A percentile compares a stretch with the other conserved stretches of the same genome.
Evolutionary conservation across 805 yeast species (phyloP).

Genomic region (Cyberlindnera xishuangbannaensis): DNA sequence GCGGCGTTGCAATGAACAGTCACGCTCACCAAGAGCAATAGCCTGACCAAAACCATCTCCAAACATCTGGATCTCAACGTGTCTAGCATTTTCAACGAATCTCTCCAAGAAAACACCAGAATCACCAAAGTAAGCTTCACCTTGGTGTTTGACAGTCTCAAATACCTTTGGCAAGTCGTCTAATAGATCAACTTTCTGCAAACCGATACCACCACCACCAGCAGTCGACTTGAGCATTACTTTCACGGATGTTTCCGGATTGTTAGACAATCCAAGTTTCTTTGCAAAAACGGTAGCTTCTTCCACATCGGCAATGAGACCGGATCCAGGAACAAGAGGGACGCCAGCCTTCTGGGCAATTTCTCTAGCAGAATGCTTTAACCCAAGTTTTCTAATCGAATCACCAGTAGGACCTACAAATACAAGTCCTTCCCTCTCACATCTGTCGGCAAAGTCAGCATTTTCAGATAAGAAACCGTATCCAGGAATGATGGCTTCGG

Average conservation of each 20-base stretch:
- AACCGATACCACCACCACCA: constrained; percentile 99
- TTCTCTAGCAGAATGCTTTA: constrained; percentile 95
- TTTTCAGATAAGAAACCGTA: constrained; percentile 95
- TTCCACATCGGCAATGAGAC: constrained; percentile 59
- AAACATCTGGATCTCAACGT: constrained; percentile 92
- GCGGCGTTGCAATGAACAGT: constrained; percentile 95
- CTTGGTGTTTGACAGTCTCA: constrained; percentile 90
- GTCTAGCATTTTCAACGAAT: constrained; percentile 92
- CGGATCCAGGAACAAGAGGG: constrained; percentile 97
- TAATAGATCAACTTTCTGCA: constrained; percentile 84
- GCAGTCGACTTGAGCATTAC: constrained; percentile 97
- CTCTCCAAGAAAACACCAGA: constrained; percentile 93
- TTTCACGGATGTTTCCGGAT: constrained; percentile 53
- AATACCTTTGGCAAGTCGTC: constrained; percentile 80
- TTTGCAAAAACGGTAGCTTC: constrained; percentile 78
- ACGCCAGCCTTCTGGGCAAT: constrained; percentile 90
- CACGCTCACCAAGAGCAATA: constrained; percentile 93
- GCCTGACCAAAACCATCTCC: constrained; percentile 96
- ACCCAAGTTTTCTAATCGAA: constrained; percentile 83
- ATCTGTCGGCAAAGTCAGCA: constrained; percentile 90
- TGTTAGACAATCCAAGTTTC: constrained; percentile 40
- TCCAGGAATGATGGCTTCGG: constrained; percentile 97
- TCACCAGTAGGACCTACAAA: constrained; percentile 97
- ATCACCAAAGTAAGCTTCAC: constrained; percentile 88
- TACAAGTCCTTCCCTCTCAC: constrained; percentile 74